A percentile compares a stretch with the other conserved stretches of the same genome.
Evolutionary conservation across 164 flowering plant species (phyloP).

Genomic region (Vitis labrusca): DNA sequence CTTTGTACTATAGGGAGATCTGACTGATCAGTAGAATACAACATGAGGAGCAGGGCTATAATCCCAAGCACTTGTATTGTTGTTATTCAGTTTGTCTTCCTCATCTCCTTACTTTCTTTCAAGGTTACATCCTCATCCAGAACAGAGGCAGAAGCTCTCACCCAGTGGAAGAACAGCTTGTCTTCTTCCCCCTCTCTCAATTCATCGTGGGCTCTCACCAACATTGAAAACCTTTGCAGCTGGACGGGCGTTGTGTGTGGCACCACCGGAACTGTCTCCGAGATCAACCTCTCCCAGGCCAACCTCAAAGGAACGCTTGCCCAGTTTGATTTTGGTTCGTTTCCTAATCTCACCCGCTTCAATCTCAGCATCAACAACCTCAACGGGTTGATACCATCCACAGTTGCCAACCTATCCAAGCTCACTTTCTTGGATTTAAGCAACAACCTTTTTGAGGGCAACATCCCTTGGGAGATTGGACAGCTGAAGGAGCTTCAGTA

Average conservation of each 20-base stretch:
- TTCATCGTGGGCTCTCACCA: conserved; percentile 35
- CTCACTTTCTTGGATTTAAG: conserved; percentile 41
- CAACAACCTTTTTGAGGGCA: conserved; percentile 23
- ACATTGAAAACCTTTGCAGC: conserved; percentile 30
- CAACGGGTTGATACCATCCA: conserved; percentile 29
- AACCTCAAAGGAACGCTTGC: conserved; percentile 33
- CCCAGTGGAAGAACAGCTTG: conserved; percentile 36
- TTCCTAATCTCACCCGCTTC: conserved; percentile 38
- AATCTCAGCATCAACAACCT: conserved; percentile 33
- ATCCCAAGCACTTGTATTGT: too few species aligned
- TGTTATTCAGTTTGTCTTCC: too few species aligned
- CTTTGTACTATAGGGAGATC: too few species aligned
- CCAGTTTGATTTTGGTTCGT: conserved; percentile 31
- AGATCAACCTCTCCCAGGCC: conserved; percentile 18
- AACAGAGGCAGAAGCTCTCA: conserved; percentile 34
- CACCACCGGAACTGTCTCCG: conserved; percentile 11
- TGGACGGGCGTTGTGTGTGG: conserved; percentile 47
- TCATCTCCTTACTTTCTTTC: too few species aligned
- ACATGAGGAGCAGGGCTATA: too few species aligned
- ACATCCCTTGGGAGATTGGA: conserved; percentile 37
- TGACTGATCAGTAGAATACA: too few species aligned
- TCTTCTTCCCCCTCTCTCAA: background rate
- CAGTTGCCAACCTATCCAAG: conserved; percentile 28
- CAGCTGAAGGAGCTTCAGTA: conserved; percentile 19
- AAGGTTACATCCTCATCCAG: too few species aligned